Percentiles rank a stretch among this genome's conserved stretches.
Evolutionary conservation across 2,329 filamentous ascomycete species (phyloP).

Genomic region (Achaetomium macrosporum): DNA sequence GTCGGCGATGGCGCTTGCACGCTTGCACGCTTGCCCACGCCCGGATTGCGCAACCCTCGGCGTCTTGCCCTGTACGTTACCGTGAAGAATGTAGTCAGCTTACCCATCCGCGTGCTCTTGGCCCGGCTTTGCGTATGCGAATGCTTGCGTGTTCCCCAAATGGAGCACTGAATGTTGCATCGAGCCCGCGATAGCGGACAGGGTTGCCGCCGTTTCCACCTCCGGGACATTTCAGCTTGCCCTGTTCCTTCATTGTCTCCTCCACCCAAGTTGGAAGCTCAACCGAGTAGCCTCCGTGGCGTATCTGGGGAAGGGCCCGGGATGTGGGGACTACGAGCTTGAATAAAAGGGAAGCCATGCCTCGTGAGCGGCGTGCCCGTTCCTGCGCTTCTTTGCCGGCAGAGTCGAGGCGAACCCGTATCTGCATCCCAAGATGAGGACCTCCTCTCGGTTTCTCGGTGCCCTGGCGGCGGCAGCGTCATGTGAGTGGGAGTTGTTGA

Average conservation of each 20-base stretch:
- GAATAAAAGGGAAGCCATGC: constrained; percentile 10
- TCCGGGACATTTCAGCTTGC: constrained; percentile 15
- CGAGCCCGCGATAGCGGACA: constrained; percentile 21
- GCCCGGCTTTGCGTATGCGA: constrained; percentile 2
- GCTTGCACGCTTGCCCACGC: neutral
- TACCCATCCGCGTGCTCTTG: constrained; percentile 7
- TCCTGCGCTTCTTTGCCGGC: constrained; percentile 12
- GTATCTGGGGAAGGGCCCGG: neutral
- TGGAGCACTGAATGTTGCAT: constrained; percentile 22
- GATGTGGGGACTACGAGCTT: neutral
- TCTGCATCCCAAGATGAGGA: constrained; percentile 22
- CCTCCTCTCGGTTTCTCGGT: constrained; percentile 21
- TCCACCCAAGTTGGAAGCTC: constrained; percentile 8
- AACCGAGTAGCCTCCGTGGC: neutral
- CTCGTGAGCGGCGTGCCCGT: neutral
- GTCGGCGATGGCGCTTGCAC: neutral
- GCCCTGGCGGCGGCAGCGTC: constrained; percentile 23
- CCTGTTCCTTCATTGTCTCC: constrained; percentile 7
- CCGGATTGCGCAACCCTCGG: neutral
- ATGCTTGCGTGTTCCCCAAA: constrained; percentile 16
- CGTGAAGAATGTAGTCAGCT: neutral
- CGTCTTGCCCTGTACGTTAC: neutral
- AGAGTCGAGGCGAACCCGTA: constrained; percentile 16
- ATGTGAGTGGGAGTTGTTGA: constrained; percentile 19
- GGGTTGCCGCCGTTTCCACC: constrained; percentile 21